Conservation (phyloP, 768 basidiomycete genomes). For the Lepiota venenata region DNA sequence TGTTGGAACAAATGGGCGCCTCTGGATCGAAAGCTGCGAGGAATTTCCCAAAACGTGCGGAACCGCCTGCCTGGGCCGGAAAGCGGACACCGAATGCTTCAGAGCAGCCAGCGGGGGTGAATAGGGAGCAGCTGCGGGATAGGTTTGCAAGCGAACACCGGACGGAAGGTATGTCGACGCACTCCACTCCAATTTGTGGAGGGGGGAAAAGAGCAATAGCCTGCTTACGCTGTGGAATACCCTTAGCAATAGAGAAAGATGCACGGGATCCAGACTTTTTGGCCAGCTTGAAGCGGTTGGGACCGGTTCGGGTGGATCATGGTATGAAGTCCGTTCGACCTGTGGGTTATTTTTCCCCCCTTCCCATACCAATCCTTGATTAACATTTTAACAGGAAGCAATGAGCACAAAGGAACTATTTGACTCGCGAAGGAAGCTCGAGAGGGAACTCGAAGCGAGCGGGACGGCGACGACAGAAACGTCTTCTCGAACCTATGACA, state of each 20-base stretch:
- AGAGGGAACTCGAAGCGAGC: background rate
- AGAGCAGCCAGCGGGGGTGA: slow-evolving; percentile 9
- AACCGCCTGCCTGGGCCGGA: slow-evolving; percentile 47
- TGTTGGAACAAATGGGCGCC: slow-evolving; percentile 48
- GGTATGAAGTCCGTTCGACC: slow-evolving; percentile 16
- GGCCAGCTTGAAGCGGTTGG: slow-evolving; percentile 59
- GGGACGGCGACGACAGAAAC: background rate
- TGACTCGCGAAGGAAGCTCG: background rate
- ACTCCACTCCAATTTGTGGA: too few relatives aligned
- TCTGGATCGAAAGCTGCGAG: slow-evolving; percentile 58
- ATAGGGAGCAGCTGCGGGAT: background rate
- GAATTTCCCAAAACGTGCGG: slow-evolving; percentile 46
- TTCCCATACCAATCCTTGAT: background rate
- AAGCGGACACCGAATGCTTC: slow-evolving; percentile 30
- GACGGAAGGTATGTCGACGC: slow-evolving; percentile 36
- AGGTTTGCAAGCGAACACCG: slow-evolving; percentile 47
- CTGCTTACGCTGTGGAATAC: background rate
- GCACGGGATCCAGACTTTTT: slow-evolving; percentile 71
- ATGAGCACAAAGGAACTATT: slow-evolving; percentile 1
- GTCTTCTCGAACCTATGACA: background rate
- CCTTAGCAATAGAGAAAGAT: slow-evolving; percentile 59
- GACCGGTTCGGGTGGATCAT: slow-evolving; percentile 70
- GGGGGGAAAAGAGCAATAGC: background rate
- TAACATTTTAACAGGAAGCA: background rate
- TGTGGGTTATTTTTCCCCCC: background rate